These are phyloP conservation scores for Carex parvula DNA, from an alignment of 176 grass and related monocot genomes.

Conservation along the genomic window DNA sequence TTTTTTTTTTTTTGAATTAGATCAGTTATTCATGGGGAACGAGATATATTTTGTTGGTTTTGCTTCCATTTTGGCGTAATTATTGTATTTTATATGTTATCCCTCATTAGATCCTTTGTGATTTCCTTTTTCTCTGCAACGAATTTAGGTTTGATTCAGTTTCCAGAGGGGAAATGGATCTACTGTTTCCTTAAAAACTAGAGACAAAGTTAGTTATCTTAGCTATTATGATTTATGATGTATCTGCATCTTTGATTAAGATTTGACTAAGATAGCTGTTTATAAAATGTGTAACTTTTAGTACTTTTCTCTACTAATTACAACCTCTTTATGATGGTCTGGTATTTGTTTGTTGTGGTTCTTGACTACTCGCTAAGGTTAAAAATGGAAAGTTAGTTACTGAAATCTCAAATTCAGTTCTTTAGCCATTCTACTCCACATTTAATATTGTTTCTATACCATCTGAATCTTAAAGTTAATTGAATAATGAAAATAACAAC, in stretches of 20 bases:
- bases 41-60: not conserved
- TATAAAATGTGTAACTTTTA: not conserved
- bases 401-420: not conserved
- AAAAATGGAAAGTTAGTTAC: not conserved
- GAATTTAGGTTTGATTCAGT: not conserved
- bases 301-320: not conserved
- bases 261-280: no score
- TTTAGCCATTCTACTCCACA: not conserved
- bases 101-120: not conserved
- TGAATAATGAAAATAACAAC: not conserved
- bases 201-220: not conserved
- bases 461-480: not conserved
- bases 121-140: not conserved
- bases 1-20: not conserved
- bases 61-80: not conserved
- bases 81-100: not conserved
- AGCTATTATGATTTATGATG: not conserved
- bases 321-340: not conserved
- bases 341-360: not conserved
- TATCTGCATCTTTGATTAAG: no score
- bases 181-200: conserved; percentile 4
- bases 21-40: not conserved
- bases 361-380: not conserved
- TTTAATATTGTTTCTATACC: not conserved
- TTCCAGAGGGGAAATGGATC: not conserved